Evolutionary conservation across 495 filamentous ascomycete species (phyloP), one percentile per base, ranked within the genome.

Genomic region (Chaetomium tenue): DNA sequence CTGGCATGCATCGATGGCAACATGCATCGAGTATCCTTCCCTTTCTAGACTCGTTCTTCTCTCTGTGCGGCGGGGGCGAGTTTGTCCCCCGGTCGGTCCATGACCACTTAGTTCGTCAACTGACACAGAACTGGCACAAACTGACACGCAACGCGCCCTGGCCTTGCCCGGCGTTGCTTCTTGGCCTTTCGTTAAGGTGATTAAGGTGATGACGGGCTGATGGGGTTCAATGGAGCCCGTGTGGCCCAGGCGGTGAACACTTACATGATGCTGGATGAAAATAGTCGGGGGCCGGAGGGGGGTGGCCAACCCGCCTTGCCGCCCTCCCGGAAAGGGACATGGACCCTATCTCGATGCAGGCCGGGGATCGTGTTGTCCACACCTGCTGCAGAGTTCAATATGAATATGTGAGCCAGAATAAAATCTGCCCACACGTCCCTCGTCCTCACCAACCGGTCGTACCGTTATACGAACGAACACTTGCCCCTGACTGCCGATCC

Each of bases 181-280:
- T 52, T 52, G 22, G 46, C 8, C 46, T 4, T 20, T 18, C 18
- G 3, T 20, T 18, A 48, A 16, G 44, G 15, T 51, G 58, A 39
- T 20, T 18, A 48, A 16, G 44, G 15, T 51, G 58, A 51, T 60
- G 46, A 60, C 48, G 6, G n/a, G 59, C 22, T 50, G 47, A 44
- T 1, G 48, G 20, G 48, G 30, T 30, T 28, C 5, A 18, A 50
- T 39, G 58, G 58, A 51, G 26, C 46, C 58, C 42, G 33, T 18
- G 59, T 28, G 59, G 59, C 51, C 26, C 60, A 63, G 60, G 60
- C 51, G 51, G 60, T 55, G 60, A 56, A 23, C 23, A 8, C 39
- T 30, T 13, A 56, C 26, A 30, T 16, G 37, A 44, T 20, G 33
- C 33, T 12, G 12, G 52, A 23, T 56, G 50, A 55, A 48, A 44